Conservation (phyloP, 306 rosid species). For the Prunus armeniaca region DNA sequence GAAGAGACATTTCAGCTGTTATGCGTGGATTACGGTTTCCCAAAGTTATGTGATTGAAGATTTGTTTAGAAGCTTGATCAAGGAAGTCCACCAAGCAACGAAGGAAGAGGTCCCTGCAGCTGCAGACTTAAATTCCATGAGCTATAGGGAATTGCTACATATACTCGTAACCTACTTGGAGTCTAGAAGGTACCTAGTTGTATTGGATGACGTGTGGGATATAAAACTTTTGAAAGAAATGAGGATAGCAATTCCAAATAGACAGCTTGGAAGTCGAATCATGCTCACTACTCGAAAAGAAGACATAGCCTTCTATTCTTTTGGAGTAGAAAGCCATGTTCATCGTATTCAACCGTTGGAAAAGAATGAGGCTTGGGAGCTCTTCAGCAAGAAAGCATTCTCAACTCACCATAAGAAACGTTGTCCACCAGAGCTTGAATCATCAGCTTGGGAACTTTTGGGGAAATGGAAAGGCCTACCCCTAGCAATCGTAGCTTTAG, state of each 20-base stretch:
- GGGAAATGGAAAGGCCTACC: conserved; percentile 25
- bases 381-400: conserved; percentile 26
- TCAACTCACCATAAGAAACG: not conserved
- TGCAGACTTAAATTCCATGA: conserved; percentile 9
- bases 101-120: not conserved
- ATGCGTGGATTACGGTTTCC: conserved; percentile 15
- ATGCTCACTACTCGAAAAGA: conserved; percentile 18
- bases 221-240: conserved; percentile 5
- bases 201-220: conserved; percentile 15
- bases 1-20: not conserved
- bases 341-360: not conserved
- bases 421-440: conserved; percentile 10
- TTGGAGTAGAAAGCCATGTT: conserved; percentile 4
- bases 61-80: conserved; percentile 18
- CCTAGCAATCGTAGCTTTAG: conserved; percentile 16
- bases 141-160: conserved; percentile 8
- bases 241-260: conserved; percentile 8
- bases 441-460: not conserved
- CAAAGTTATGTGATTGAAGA: conserved; percentile 20
- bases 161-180: conserved; percentile 7
- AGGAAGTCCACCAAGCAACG: not conserved
- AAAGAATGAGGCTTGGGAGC: conserved; percentile 11
- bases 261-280: conserved; percentile 11
- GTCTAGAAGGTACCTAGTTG: conserved; percentile 1
- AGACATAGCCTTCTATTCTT: conserved; percentile 6